Base-by-base conservation (phyloP, 1,139 yeast species). In the Saccharomyces hybrid region DNA sequence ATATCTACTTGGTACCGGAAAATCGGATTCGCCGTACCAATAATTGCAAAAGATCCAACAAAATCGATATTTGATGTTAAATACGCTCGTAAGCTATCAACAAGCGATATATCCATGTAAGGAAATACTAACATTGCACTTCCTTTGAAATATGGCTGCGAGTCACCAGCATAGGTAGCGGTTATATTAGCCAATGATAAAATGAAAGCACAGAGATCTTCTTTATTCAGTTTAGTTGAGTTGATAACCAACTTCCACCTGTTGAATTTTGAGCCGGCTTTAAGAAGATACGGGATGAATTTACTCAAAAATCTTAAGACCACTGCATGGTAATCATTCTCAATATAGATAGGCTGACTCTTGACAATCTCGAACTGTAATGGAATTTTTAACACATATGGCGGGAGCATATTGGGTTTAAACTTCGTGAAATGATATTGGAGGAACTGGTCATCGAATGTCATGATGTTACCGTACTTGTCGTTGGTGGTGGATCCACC, bases 1-100 rank as follows among this genome's bases (percentile, higher is more conserved):
- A 61, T 46, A 51, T 63, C 63, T 11, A 55, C 52, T 49, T 65
- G 68, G 26, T 53, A 56, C 55, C 63, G 60, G 49, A 66, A 66
- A 5, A 66, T 65, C 9, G 70, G 69, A 51, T 67, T 67, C 1
- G 67, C 61, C 4, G 68, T 66, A 7, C 71, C 71, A 4, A 64
- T 56, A 11, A 67, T 59, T n/a, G 55, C 53, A 48, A 61, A 57
- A 6, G 20, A 20, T 8, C 47, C 29, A 5, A 51, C 42, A 9
- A 20, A 38, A 23, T 44, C 44, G 4, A 29, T 13, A 13, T 28
- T 7, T 2, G 50, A n/a, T 4, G 49, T 46, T 13, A 59, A 52
- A 46, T 57, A 56, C 7, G 53, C 49, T 44, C 57, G 57, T 25
- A 65, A 51, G 3, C 56, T 31, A 51, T 61, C 67, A 8, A 65